Evolutionary conservation across 2,329 filamentous ascomycete species (phyloP), one percentile per base, ranked within the genome.

Genomic region (Xylariaceae sp.): DNA sequence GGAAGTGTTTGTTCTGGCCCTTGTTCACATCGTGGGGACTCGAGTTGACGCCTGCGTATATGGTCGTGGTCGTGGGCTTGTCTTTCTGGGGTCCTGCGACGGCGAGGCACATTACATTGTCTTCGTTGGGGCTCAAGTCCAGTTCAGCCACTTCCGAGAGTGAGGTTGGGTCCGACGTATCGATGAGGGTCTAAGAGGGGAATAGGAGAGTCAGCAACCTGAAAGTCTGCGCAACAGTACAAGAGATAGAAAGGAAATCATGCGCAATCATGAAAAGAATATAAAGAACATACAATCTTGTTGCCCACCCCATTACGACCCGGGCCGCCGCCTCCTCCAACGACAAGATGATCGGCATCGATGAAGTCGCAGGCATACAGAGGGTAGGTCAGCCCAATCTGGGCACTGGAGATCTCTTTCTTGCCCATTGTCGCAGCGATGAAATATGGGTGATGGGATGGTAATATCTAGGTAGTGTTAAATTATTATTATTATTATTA

Each of bases 341-440:
- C 87, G 7, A 95, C 72, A 20, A 96, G 74, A 53, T 83, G 83
- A 52, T 79, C 79, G 48, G 84, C 77, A 70, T 94, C 83, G 59
- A 85, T 89, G 66, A 95, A 96, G 62, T 90, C 90, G 64, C 89
- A 86, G 45, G 86, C 82, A 66, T 90, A 95, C 48, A 95, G 79
- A 39, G 91, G 91, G 67, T 92, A 96, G 47, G 82, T 80, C 54
- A 94, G 79, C 45, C 81, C 80, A 56, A 82, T 72, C 65, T 82
- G 85, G 49, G 85, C 77, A 48, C 67, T 67, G 44, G 69, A 67
- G 51, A 80, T 60, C 32, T 36, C 48, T 27, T 56, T 55, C 41
- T 51, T 51, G 50, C 46, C 56, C 62, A 65, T 65, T n/a, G n/a
- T n/a, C n/a, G n/a, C n/a, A n/a, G n/a, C n/a, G n/a, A n/a, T n/a